Base-by-base conservation (phyloP, 805 yeast genomes). In the Starmerella stellata region DNA sequence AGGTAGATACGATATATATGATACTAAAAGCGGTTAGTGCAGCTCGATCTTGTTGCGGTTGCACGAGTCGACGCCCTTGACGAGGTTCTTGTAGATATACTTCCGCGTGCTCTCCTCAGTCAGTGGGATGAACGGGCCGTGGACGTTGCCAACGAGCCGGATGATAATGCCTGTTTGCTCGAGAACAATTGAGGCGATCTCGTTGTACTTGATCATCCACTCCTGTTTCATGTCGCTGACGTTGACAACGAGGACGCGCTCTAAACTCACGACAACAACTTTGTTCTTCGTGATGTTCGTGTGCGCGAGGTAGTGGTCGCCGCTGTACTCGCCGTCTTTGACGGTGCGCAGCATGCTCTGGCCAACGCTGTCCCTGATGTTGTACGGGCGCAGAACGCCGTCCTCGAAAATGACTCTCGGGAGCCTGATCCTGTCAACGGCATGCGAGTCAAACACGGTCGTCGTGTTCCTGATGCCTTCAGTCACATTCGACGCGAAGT, bases 381-480 rank as follows among this genome's bases (percentile, higher is more conserved):
- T 69, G 55, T 69, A 90, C 1, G 87, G 77, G 25, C 74, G 64
- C n/a, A 87, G 69, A 1, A 81, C 65, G 13, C 77, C 72, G 54
- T 80, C 87, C 38, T 66, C 68, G 9, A 75, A 66, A 30, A 92
- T 66, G 44, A 66, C 74, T 32, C 98, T 63, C 2, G 98, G 92
- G 34, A 87, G 64, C 42, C 98, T 69, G 1, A 81, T 79, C 44
- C 79, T 75, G 40, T 74, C 79, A 35, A 85, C 67, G 0, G 76
- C 76, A 32, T 75, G 82, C 3, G 68, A 72, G 19, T 46, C 49
- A 54, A 82, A 77, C 1, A 79, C 87, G 0, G 94, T 80, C 0
- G 99, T 82, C 0, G 95, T 80, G 54, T 77, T 85, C 43, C 85
- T 68, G 36, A 92, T 83, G 21, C 96, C 96, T 54, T 85, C 95